Percentiles rank a stretch among this genome's conserved stretches.
Conservation (phyloP, 495 filamentous ascomycete genomes). For the Penicilliopsis zonata region DNA sequence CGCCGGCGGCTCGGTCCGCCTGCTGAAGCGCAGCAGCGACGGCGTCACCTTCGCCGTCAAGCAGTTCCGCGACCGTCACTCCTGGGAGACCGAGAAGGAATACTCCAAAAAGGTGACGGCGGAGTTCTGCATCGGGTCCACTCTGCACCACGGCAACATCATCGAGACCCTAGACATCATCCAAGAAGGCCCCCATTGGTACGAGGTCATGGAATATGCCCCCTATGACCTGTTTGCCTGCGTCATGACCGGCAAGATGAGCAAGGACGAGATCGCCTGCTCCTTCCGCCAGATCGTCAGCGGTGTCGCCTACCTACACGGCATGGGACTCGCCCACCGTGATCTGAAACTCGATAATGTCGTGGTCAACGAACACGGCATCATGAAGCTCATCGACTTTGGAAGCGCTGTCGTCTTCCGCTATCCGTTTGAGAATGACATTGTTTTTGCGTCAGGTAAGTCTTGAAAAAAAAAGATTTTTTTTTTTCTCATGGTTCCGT, state of each 20-base stretch:
- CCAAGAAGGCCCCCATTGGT: conserved; percentile 90
- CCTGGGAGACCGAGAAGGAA: conserved; percentile 85
- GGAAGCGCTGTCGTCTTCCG: conserved; percentile 93
- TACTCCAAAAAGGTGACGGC: conserved; percentile 99
- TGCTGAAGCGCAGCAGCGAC: conserved; percentile 87
- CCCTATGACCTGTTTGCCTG: conserved; percentile 95
- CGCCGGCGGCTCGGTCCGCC: conserved; percentile 85
- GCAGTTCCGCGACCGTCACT: conserved; percentile 86
- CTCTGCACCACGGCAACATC: conserved; percentile 94
- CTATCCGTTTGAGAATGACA: conserved; percentile 93
- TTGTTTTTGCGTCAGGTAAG: conserved; percentile 78
- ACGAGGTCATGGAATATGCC: conserved; percentile 99
- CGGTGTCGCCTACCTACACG: conserved; percentile 94
- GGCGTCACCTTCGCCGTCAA: conserved; percentile 93
- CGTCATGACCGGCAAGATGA: conserved; percentile 99
- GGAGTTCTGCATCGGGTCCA: conserved; percentile 96
- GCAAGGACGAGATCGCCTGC: conserved; percentile 78
- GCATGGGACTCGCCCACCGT: conserved; percentile 89
- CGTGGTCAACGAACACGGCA: conserved; percentile 91
- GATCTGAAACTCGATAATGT: conserved; percentile 98
- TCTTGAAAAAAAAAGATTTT: conserved; percentile 4
- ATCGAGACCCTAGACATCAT: conserved; percentile 97
- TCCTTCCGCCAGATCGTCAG: conserved; percentile 89
- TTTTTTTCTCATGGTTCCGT: neutral
- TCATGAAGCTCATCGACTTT: conserved; percentile 99